These are phyloP conservation scores for Colletotrichum sp. DNA, from an alignment of 2,329 filamentous ascomycete genomes.

Conservation along the genomic window DNA sequence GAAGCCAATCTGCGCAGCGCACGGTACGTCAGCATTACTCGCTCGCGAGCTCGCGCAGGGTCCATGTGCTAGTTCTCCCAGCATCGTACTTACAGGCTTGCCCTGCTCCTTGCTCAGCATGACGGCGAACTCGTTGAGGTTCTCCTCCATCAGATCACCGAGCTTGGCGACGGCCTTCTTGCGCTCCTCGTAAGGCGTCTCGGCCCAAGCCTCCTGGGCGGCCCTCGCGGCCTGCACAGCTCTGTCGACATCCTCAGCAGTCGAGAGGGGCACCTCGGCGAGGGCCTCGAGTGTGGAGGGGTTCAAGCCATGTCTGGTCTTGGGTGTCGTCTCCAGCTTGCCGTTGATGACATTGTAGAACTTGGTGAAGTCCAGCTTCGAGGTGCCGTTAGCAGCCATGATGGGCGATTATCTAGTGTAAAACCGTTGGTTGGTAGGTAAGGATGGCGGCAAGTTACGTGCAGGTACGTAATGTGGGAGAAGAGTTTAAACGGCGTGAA, in stretches of 20 bases:
- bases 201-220: constrained; percentile 43
- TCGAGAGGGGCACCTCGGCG: constrained; percentile 54
- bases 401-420: not conserved
- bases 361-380: constrained; percentile 30
- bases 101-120: constrained; percentile 25
- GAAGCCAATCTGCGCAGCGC: not conserved
- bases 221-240: constrained; percentile 54
- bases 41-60: not conserved
- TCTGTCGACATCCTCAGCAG: constrained; percentile 51
- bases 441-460: not conserved
- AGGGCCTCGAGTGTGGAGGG: constrained; percentile 54
- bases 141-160: constrained; percentile 21
- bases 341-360: constrained; percentile 60
- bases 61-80: not conserved
- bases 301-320: constrained; percentile 54
- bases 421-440: not conserved
- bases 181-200: constrained; percentile 35
- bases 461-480: not conserved
- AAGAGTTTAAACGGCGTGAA: not conserved
- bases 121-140: constrained; percentile 10
- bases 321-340: constrained; percentile 44
- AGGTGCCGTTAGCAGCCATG: constrained; percentile 10
- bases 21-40: not conserved
- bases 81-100: constrained; percentile 22
- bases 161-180: constrained; percentile 24